phyloP scores from a whole-genome alignment of 306 rosid genomes.

The Gynostemma pentaphyllum region DNA sequence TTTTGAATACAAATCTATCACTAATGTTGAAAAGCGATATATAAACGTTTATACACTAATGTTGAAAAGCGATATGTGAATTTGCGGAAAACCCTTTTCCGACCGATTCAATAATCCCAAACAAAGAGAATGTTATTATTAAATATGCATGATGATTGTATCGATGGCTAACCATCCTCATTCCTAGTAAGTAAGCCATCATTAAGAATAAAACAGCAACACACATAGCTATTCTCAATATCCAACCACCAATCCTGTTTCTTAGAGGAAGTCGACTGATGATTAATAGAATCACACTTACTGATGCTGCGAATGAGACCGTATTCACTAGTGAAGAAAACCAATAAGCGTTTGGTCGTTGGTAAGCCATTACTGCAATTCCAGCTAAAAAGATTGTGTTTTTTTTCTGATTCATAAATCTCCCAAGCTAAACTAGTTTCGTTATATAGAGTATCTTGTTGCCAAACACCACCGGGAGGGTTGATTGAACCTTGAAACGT shows the following conservation, averaged over 20 bases:
- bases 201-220: background rate
- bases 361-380: background rate
- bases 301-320: background rate
- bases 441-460: background rate
- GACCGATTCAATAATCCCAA: no score
- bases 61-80: no score
- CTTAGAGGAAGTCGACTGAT: background rate
- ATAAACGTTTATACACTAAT: no score
- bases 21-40: no score
- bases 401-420: no score
- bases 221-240: background rate
- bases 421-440: no score
- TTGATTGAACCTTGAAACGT: background rate
- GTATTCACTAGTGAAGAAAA: background rate
- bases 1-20: no score
- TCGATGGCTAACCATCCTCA: background rate
- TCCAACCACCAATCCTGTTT: background rate
- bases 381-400: background rate
- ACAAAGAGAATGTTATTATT: no score
- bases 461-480: slow-evolving; percentile 2
- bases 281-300: background rate
- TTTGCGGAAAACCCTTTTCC: no score
- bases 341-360: no score
- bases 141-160: no score
- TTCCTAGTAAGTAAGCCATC: background rate